phyloP scores from a whole-genome alignment of 495 filamentous ascomycete genomes.

The Aspergillus kassunensis region DNA sequence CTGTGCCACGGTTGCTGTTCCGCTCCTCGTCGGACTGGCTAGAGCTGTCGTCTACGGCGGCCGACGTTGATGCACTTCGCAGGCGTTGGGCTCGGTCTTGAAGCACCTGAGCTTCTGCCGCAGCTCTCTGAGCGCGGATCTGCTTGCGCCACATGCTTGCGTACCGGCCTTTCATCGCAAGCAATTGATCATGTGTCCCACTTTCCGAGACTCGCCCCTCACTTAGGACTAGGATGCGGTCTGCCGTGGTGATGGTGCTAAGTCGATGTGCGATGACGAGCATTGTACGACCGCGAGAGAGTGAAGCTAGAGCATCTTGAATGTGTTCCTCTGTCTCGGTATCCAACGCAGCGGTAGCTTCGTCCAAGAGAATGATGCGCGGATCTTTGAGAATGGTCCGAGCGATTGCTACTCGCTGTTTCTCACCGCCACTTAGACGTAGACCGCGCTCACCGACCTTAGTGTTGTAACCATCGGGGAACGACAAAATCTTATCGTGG shows the following conservation, averaged over 20 bases:
- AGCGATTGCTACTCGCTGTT: constrained; percentile 95
- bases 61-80: constrained; percentile 37
- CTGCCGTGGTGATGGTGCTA: constrained; percentile 89
- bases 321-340: constrained; percentile 96
- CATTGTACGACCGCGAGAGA: constrained; percentile 81
- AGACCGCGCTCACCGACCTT: constrained; percentile 94
- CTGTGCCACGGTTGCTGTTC: constrained; percentile 23
- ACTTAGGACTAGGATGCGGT: constrained; percentile 91
- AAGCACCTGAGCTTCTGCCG: constrained; percentile 64
- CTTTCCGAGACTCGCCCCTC: constrained; percentile 78
- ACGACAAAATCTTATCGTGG: constrained; percentile 89
- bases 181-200: constrained; percentile 81
- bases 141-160: constrained; percentile 96
- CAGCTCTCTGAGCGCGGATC: constrained; percentile 79
- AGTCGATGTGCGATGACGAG: constrained; percentile 83
- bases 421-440: constrained; percentile 89
- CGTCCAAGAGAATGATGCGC: constrained; percentile 91
- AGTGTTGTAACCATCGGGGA: constrained; percentile 88
- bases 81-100: constrained; percentile 44
- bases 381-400: constrained; percentile 95
- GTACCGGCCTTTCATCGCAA: constrained; percentile 74
- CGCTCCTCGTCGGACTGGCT: constrained; percentile 52
- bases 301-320: constrained; percentile 73
- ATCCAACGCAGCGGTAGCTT: constrained; percentile 93
- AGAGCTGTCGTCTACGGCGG: constrained; percentile 45